These are phyloP conservation scores for Isatis tinctoria DNA, from an alignment of 345 rosid genomes.

Conservation along the genomic window DNA sequence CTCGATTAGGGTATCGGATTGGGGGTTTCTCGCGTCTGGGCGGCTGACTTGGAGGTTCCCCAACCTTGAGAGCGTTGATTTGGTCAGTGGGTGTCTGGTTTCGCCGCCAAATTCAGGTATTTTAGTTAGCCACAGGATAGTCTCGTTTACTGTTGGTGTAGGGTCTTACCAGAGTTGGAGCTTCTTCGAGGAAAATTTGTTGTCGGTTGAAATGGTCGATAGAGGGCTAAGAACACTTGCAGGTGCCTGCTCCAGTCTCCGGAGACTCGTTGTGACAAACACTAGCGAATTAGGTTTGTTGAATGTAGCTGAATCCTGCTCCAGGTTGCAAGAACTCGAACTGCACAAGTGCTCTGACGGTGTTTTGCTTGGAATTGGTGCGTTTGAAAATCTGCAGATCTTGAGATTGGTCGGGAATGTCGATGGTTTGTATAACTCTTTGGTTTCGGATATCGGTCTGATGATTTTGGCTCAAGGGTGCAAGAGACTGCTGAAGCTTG, in stretches of 20 bases:
- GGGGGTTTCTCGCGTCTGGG: constrained; percentile 71
- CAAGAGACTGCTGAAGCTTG: constrained; percentile 83
- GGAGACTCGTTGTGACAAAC: constrained; percentile 58
- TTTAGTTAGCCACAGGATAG: constrained; percentile 42
- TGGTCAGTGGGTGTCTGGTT: constrained; percentile 49
- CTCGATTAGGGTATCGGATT: constrained; percentile 57
- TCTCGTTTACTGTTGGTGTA: constrained; percentile 46
- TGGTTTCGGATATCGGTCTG: constrained; percentile 84
- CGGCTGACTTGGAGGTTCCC: constrained; percentile 64
- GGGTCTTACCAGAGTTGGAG: constrained; percentile 33
- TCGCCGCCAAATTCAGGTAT: constrained; percentile 54
- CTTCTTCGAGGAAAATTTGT: constrained; percentile 44
- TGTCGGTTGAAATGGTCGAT: constrained; percentile 62
- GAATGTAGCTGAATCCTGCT: constrained; percentile 59
- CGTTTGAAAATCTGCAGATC: constrained; percentile 79
- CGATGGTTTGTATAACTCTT: constrained; percentile 56
- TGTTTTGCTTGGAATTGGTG: constrained; percentile 70
- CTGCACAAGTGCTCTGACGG: constrained; percentile 66
- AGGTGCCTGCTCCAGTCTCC: constrained; percentile 57
- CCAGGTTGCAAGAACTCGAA: constrained; percentile 76
- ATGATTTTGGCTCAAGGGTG: constrained; percentile 94
- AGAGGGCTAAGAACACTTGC: constrained; percentile 55
- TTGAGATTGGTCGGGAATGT: constrained; percentile 64
- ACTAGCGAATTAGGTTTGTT: constrained; percentile 73
- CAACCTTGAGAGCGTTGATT: constrained; percentile 57